These are phyloP conservation scores for Trichoderma sp. DNA, from an alignment of 2,329 filamentous ascomycete species.

Conservation along the genomic window DNA sequence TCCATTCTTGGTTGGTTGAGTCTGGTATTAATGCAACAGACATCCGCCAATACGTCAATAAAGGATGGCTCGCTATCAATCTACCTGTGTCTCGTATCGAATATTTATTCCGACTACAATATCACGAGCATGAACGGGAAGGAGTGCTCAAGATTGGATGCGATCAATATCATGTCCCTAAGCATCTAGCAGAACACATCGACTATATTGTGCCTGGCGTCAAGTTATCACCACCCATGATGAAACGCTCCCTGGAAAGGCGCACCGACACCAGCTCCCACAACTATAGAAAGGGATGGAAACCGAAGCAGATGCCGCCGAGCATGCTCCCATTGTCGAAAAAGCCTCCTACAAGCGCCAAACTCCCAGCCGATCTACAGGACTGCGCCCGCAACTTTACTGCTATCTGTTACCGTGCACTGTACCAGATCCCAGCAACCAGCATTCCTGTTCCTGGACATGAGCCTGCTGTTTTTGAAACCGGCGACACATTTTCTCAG, in stretches of 20 bases:
- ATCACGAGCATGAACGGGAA: conserved; percentile 20
- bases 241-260: conserved; percentile 11
- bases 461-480: conserved; percentile 49
- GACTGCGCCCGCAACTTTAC: conserved; percentile 54
- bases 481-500: conserved; percentile 48
- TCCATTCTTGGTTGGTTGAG: conserved; percentile 50
- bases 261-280: background rate
- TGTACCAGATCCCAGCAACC: conserved; percentile 42
- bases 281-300: background rate
- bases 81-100: conserved; percentile 19
- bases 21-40: conserved; percentile 48
- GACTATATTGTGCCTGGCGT: conserved; percentile 50
- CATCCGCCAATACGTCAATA: conserved; percentile 47
- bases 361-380: conserved; percentile 10
- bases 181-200: conserved; percentile 38
- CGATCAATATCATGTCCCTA: conserved; percentile 40
- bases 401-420: conserved; percentile 49
- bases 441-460: conserved; percentile 50
- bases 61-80: conserved; percentile 38
- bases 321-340: background rate
- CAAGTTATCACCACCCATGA: conserved; percentile 33
- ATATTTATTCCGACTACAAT: conserved; percentile 17
- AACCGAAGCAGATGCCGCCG: conserved; percentile 14
- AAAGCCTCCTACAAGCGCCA: background rate
- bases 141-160: conserved; percentile 26